A percentile compares a stretch with the other conserved stretches of the same genome.
Evolutionary conservation across 768 basidiomycete genomes (phyloP).

Genomic region (Jaapia argillacea): DNA sequence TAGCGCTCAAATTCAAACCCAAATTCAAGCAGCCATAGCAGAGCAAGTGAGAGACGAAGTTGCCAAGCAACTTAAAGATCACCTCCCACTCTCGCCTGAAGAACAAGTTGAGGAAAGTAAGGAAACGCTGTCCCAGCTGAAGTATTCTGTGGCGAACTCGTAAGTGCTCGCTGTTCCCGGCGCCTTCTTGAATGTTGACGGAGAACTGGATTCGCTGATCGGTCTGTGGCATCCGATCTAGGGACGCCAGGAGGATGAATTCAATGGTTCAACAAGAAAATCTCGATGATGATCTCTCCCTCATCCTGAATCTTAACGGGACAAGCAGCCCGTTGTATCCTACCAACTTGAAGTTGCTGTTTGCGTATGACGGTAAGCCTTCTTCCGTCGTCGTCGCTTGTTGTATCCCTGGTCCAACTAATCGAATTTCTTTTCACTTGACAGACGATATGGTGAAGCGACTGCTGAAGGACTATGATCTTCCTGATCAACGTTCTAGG

Average conservation of each 20-base stretch:
- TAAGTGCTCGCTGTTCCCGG: slow-evolving; percentile 19
- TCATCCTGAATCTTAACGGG: slow-evolving; percentile 40
- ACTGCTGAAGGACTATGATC: slow-evolving; percentile 39
- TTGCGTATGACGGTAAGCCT: slow-evolving; percentile 44
- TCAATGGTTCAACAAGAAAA: slow-evolving; percentile 27
- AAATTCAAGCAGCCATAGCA: slow-evolving; percentile 30
- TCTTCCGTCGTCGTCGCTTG: background rate
- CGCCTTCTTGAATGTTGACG: background rate
- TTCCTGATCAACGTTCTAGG: slow-evolving; percentile 29
- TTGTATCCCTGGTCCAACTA: slow-evolving; percentile 1
- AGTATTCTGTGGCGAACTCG: slow-evolving; percentile 42
- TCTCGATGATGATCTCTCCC: slow-evolving; percentile 33
- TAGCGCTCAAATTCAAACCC: slow-evolving; percentile 26
- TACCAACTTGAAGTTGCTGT: slow-evolving; percentile 35
- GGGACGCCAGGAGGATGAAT: slow-evolving; percentile 40
- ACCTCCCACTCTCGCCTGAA: slow-evolving; percentile 36
- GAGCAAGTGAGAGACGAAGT: slow-evolving; percentile 37
- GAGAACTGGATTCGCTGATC: slow-evolving; percentile 1
- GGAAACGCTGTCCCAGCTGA: slow-evolving; percentile 31
- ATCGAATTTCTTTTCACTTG: background rate
- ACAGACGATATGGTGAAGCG: slow-evolving; percentile 30
- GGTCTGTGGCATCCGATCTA: slow-evolving; percentile 12
- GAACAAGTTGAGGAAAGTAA: slow-evolving; percentile 34
- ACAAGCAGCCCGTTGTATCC: slow-evolving; percentile 38
- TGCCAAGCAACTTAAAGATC: slow-evolving; percentile 33